Conservation (phyloP, 257 asterid species). For the Petunia axillaris region DNA sequence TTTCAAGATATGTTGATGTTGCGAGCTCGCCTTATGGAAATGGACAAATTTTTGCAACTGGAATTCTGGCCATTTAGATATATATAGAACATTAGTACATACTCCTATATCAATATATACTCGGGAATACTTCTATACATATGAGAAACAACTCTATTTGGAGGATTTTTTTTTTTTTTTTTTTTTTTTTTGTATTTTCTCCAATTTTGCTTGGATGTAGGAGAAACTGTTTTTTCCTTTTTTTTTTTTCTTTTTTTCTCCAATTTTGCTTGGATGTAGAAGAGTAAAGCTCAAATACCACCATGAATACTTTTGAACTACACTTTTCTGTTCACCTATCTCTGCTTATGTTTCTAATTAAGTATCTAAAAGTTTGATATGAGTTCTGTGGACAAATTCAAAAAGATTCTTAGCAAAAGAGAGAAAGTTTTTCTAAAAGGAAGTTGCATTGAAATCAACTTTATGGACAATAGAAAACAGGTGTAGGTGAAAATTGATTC, state of each 20-base stretch:
- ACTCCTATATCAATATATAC: constrained; percentile 18
- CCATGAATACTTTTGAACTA: not conserved
- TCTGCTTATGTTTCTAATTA: not conserved
- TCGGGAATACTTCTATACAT: constrained; percentile 21
- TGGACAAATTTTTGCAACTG: constrained; percentile 59
- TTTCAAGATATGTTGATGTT: constrained; percentile 39
- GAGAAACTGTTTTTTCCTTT: not conserved
- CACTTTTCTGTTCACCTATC: not conserved
- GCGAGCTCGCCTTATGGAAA: constrained; percentile 42
- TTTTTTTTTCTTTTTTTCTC: not conserved
- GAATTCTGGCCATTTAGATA: constrained; percentile 61
- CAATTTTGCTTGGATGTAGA: constrained; percentile 36
- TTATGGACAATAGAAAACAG: not conserved
- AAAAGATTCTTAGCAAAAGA: not conserved
- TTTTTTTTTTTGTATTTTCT: not conserved
- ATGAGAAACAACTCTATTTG: constrained; percentile 14
- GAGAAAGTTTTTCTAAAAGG: not conserved
- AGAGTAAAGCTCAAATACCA: constrained; percentile 16
- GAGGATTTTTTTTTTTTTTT: not conserved
- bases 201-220: constrained; percentile 35
- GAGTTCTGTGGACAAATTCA: not conserved
- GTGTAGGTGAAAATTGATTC: too few relatives aligned
- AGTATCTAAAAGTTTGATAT: not conserved
- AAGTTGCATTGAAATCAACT: not conserved
- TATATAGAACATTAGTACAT: not conserved